phyloP scores from a whole-genome alignment of 768 basidiomycete genomes.

The Hericium alpestre region DNA sequence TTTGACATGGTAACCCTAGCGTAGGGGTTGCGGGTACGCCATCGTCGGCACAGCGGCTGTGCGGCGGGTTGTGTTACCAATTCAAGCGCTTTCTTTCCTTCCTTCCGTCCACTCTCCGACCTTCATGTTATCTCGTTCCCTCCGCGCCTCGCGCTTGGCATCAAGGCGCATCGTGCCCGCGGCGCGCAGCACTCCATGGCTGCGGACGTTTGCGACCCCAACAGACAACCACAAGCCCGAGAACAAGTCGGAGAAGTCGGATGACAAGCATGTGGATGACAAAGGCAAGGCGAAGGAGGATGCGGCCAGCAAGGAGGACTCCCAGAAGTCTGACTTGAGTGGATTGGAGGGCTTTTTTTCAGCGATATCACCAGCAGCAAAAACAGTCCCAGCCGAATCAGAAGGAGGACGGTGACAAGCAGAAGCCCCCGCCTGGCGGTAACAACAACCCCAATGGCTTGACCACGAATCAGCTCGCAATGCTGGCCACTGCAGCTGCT shows the following conservation, averaged over 20 bases:
- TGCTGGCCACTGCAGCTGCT: conserved; percentile 49
- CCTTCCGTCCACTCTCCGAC: neutral
- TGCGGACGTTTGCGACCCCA: conserved; percentile 9
- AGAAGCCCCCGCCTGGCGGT: conserved; percentile 33
- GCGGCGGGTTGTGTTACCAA: too few species aligned
- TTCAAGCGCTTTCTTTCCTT: neutral
- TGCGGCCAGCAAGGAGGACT: conserved; percentile 5
- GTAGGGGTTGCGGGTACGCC: neutral
- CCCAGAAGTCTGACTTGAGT: conserved; percentile 15
- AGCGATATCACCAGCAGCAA: conserved; percentile 15
- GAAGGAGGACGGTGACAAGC: conserved; percentile 21
- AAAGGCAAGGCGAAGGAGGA: conserved; percentile 3
- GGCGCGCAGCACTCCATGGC: neutral
- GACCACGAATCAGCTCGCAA: conserved; percentile 43
- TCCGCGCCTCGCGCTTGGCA: conserved; percentile 8
- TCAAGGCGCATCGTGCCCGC: conserved; percentile 3
- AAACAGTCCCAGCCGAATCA: conserved; percentile 10
- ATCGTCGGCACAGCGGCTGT: too few species aligned
- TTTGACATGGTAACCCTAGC: neutral
- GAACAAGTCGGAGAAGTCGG: neutral
- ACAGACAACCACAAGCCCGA: conserved; percentile 2
- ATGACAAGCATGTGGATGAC: neutral
- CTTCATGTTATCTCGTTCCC: conserved; percentile 10
- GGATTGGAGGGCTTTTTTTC: conserved; percentile 14
- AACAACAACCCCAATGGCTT: conserved; percentile 45